These are phyloP conservation scores for Cantharellus cinnabarinus DNA, from an alignment of 768 basidiomycete genomes.

Conservation along the genomic window DNA sequence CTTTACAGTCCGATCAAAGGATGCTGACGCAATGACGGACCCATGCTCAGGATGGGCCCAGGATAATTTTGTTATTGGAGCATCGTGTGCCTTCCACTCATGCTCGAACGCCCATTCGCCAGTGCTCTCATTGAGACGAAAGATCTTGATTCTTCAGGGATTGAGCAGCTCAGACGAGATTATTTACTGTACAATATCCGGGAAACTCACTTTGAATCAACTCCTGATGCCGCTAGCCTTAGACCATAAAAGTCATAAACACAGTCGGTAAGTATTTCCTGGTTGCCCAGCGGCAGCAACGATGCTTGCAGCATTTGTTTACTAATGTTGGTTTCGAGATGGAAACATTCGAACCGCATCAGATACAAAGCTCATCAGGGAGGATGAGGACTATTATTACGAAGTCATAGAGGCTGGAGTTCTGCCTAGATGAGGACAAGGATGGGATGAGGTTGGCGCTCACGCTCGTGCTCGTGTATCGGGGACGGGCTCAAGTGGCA, in stretches of 20 bases:
- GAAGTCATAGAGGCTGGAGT: too few relatives aligned
- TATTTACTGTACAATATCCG: background rate
- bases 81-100: slow-evolving; percentile 99
- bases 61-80: slow-evolving; percentile 57
- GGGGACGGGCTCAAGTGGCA: too few relatives aligned
- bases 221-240: slow-evolving; percentile 55
- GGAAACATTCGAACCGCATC: background rate
- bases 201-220: slow-evolving; percentile 49
- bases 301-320: background rate
- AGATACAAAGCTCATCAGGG: too few relatives aligned
- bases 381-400: too few relatives aligned
- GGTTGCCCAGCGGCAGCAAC: slow-evolving; percentile 31
- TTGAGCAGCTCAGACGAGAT: slow-evolving; percentile 10
- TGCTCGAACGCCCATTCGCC: slow-evolving; percentile 63
- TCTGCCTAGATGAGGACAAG: too few relatives aligned
- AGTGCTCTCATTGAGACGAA: slow-evolving; percentile 51
- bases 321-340: background rate
- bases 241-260: slow-evolving; percentile 83
- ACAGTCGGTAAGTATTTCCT: slow-evolving; percentile 66
- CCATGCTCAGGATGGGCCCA: slow-evolving; percentile 95
- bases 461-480: too few relatives aligned
- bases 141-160: slow-evolving; percentile 54
- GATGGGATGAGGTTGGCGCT: too few relatives aligned
- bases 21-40: slow-evolving; percentile 63
- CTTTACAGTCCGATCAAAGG: slow-evolving; percentile 81